Evolutionary conservation across 169 alveolate genomes (phyloP), one percentile per base, ranked within the genome.

Genomic region (Toxoplasma gondii): DNA sequence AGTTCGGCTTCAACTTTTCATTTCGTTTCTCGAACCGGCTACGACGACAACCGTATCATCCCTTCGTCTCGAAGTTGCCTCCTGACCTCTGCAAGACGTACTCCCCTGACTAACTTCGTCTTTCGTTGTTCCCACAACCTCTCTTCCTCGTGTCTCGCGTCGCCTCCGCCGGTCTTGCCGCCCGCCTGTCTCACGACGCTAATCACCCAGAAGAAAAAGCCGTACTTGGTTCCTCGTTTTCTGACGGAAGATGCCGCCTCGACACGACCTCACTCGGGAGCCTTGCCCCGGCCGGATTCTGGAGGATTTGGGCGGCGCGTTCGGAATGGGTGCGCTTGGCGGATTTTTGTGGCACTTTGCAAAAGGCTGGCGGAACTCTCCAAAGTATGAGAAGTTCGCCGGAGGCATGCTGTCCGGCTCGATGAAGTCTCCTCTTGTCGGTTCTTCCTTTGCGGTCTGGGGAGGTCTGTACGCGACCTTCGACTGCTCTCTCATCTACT

Each of bases 231-330:
- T 2, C 43, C 19, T 74, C 44, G 38, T 74, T 36, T 74, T 36
- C 24, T 36, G 43, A 7, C n/a, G 9, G 17, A 22, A n/a, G 19
- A 94, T 94, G 96, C 92, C 96, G 69, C 74, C 82, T 7, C 84
- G 92, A 34, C 95, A 98, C 39, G 99, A 98, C 88, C 93, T 97
- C 94, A 96, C 98, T 34, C 95, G 99, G 70, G 99, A 98, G 93
- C 99, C 99, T 29, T 99, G 99, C 90, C 99, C 99, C 31, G 99
- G 98, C 83, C 97, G 99, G 95, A 98, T 99, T 54, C 97, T 98
- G 88, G 99, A 98, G 94, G 99, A 99, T 93, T 94, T 99, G 94
- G 99, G 99, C 43, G 99, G 99, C 49, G 99, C 99, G 22, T 99
- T 98, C 93, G 98, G 99, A 70, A 98, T 98, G 98, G 99, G 99